Evolutionary conservation across 2,329 filamentous ascomycete genomes (phyloP).

Genomic region (Lomentospora prolificans): DNA sequence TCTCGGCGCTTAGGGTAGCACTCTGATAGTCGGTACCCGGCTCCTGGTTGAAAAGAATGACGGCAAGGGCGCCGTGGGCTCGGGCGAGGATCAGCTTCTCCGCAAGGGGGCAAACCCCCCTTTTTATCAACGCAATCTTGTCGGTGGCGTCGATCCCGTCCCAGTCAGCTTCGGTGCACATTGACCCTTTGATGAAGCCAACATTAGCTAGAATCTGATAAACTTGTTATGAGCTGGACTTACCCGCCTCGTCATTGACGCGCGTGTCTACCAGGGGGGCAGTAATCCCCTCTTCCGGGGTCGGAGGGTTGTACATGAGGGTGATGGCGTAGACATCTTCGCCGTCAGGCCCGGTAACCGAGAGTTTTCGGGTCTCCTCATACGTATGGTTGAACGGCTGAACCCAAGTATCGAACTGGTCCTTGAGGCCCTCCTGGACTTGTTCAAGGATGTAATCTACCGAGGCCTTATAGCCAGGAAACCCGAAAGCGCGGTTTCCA

Average conservation of each 20-base stretch:
- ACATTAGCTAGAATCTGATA: neutral
- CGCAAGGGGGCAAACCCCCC: slow-evolving; percentile 30
- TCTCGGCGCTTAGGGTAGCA: slow-evolving; percentile 42
- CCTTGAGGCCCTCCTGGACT: slow-evolving; percentile 25
- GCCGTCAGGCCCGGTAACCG: slow-evolving; percentile 33
- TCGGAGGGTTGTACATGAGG: slow-evolving; percentile 37
- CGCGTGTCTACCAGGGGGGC: slow-evolving; percentile 26
- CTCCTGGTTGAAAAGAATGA: slow-evolving; percentile 53
- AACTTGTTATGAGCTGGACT: neutral
- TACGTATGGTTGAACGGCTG: slow-evolving; percentile 38
- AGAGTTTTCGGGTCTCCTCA: slow-evolving; percentile 30
- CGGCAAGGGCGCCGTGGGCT: slow-evolving; percentile 29
- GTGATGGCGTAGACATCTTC: slow-evolving; percentile 31
- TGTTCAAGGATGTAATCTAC: slow-evolving; percentile 45
- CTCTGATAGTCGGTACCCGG: slow-evolving; percentile 31
- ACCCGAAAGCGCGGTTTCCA: slow-evolving; percentile 50
- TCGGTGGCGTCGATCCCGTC: slow-evolving; percentile 30
- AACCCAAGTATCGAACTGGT: slow-evolving; percentile 32
- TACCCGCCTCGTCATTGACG: slow-evolving; percentile 23
- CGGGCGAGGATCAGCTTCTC: slow-evolving; percentile 35
- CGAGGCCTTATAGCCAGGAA: slow-evolving; percentile 48
- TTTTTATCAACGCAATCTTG: slow-evolving; percentile 35
- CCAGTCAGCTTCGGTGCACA: slow-evolving; percentile 34
- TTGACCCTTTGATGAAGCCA: slow-evolving; percentile 19
- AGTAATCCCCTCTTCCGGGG: slow-evolving; percentile 25